Evolutionary conservation across 1,284 basidiomycete species (phyloP).

Genomic region (Melampsora larici-populina): DNA sequence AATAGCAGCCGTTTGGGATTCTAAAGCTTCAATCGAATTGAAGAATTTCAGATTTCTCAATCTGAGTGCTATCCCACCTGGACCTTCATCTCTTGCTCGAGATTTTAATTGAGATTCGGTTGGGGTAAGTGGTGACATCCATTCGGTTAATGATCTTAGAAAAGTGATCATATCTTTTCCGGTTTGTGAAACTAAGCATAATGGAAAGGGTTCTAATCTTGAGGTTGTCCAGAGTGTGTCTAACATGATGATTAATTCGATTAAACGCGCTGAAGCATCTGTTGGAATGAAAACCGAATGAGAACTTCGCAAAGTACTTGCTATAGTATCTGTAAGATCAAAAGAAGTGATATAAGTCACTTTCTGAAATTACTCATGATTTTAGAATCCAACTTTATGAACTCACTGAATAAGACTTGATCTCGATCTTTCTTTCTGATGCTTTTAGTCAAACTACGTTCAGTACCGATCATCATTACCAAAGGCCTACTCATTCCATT

Average conservation of each 20-base stretch:
- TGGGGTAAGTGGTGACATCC: conserved; percentile 73
- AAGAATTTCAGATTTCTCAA: conserved; percentile 79
- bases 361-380: neutral
- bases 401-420: conserved; percentile 74
- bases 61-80: neutral
- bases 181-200: conserved; percentile 85
- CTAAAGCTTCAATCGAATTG: conserved; percentile 71
- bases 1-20: conserved; percentile 65
- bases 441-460: conserved; percentile 73
- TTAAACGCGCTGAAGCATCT: conserved; percentile 85
- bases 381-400: neutral
- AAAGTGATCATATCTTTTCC: conserved; percentile 92
- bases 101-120: conserved; percentile 37
- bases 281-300: conserved; percentile 78
- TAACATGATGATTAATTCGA: conserved; percentile 88
- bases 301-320: conserved; percentile 71
- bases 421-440: conserved; percentile 88
- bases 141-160: conserved; percentile 96
- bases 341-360: conserved; percentile 6
- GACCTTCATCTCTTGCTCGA: conserved; percentile 13
- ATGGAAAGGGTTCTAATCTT: conserved; percentile 62
- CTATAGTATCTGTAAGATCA: conserved; percentile 68
- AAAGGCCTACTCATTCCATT: conserved; percentile 85
- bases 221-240: conserved; percentile 97
- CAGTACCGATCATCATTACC: conserved; percentile 87